A percentile compares a stretch with the other conserved stretches of the same genome.
These are phyloP conservation scores for Verticillium zaregamsianum DNA, from an alignment of 2,329 filamentous ascomycete species.

Conservation along the genomic window DNA sequence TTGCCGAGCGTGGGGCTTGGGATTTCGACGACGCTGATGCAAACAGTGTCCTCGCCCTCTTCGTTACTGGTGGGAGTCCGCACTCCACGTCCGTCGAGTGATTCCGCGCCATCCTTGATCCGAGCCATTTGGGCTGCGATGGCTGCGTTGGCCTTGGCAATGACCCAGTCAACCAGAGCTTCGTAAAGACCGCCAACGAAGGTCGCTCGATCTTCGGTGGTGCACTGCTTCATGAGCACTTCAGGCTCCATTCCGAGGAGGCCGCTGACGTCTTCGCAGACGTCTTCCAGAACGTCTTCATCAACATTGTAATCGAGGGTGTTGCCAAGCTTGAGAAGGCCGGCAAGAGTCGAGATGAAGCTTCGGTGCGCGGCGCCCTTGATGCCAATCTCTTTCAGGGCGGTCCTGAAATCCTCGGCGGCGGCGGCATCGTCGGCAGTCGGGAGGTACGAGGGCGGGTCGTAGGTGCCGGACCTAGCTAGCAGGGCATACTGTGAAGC, in stretches of 20 bases:
- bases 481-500: constrained; percentile 75
- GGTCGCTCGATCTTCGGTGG: constrained; percentile 77
- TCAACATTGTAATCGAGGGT: constrained; percentile 82
- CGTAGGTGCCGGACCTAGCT: constrained; percentile 78
- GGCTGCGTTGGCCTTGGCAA: constrained; percentile 80
- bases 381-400: constrained; percentile 88
- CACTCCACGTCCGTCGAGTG: constrained; percentile 57
- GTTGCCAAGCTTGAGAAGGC: constrained; percentile 86
- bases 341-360: constrained; percentile 80
- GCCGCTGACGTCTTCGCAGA: constrained; percentile 85
- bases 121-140: constrained; percentile 72
- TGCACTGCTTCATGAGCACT: constrained; percentile 71
- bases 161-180: constrained; percentile 90
- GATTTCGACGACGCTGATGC: constrained; percentile 82
- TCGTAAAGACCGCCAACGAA: constrained; percentile 88
- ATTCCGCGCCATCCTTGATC: constrained; percentile 62
- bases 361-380: constrained; percentile 79
- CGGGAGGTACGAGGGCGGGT: constrained; percentile 81
- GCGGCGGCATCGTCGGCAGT: constrained; percentile 89
- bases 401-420: constrained; percentile 86
- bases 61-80: constrained; percentile 65
- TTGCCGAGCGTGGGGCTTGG: constrained; percentile 78
- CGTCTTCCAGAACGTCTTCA: constrained; percentile 75
- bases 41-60: constrained; percentile 77
- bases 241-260: constrained; percentile 86